phyloP scores from a whole-genome alignment of 345 rosid genomes.

The Citrus medica region DNA sequence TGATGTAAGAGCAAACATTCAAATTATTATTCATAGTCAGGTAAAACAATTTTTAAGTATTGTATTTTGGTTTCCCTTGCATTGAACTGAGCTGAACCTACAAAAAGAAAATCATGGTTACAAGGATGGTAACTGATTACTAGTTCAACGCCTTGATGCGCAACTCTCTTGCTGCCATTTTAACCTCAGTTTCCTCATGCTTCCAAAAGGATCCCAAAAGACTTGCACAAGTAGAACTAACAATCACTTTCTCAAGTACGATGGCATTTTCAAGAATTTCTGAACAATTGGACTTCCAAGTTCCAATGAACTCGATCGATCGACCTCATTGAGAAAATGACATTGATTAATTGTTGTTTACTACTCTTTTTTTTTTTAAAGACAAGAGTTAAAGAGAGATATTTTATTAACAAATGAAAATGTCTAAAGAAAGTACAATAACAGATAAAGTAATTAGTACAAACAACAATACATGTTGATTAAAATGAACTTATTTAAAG shows the following conservation, averaged over 20 bases:
- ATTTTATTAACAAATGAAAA: too few relatives aligned
- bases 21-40: background rate
- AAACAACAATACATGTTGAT: too few relatives aligned
- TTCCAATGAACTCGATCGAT: too few relatives aligned
- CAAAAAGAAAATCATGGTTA: background rate
- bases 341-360: too few relatives aligned
- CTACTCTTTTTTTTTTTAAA: too few relatives aligned
- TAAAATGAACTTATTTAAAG: too few relatives aligned
- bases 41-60: background rate
- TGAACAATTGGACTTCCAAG: background rate
- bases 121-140: background rate
- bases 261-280: constrained; percentile 1
- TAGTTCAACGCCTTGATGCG: background rate
- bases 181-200: background rate
- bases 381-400: too few relatives aligned
- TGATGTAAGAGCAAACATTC: background rate
- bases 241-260: background rate
- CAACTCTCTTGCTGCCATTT: background rate
- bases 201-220: background rate
- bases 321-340: too few relatives aligned
- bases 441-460: too few relatives aligned
- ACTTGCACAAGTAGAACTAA: background rate
- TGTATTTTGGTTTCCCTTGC: background rate
- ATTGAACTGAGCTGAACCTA: background rate
- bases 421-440: too few relatives aligned